Percentiles rank a stretch among this genome's conserved stretches.
Evolutionary conservation across 805 yeast species (phyloP).

Genomic region (Pichia kluyveri): DNA sequence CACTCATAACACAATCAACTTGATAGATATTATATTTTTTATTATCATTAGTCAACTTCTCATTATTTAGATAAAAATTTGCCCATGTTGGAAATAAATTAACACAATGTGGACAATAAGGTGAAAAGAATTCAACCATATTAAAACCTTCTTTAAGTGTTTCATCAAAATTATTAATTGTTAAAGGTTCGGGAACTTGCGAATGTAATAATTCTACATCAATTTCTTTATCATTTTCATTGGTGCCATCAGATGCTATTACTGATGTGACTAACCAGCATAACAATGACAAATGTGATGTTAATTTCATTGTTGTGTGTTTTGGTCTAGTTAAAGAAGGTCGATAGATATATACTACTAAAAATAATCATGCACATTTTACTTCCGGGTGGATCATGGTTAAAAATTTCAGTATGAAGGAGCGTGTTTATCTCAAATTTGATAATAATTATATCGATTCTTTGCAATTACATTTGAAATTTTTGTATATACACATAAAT

Average conservation of each 20-base stretch:
- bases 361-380: too few relatives aligned
- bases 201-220: conserved; percentile 5
- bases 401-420: too few relatives aligned
- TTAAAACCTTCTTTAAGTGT: conserved; percentile 47
- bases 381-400: too few relatives aligned
- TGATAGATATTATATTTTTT: conserved; percentile 31
- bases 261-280: too few relatives aligned
- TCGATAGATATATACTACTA: too few relatives aligned
- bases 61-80: conserved; percentile 45
- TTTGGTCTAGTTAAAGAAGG: too few relatives aligned
- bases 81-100: conserved; percentile 79
- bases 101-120: conserved; percentile 79
- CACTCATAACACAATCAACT: conserved; percentile 79
- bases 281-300: too few relatives aligned
- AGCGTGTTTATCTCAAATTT: too few relatives aligned
- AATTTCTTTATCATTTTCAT: neutral
- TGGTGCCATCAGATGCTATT: neutral
- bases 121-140: conserved; percentile 84
- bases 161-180: conserved; percentile 39
- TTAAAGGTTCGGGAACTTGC: conserved; percentile 43
- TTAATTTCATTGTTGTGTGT: too few relatives aligned
- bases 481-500: too few relatives aligned
- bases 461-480: too few relatives aligned
- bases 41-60: conserved; percentile 31
- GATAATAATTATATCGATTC: too few relatives aligned